These are phyloP conservation scores for Epicoccum sorghinum DNA, from an alignment of 2,329 filamentous ascomycete genomes.

Conservation along the genomic window DNA sequence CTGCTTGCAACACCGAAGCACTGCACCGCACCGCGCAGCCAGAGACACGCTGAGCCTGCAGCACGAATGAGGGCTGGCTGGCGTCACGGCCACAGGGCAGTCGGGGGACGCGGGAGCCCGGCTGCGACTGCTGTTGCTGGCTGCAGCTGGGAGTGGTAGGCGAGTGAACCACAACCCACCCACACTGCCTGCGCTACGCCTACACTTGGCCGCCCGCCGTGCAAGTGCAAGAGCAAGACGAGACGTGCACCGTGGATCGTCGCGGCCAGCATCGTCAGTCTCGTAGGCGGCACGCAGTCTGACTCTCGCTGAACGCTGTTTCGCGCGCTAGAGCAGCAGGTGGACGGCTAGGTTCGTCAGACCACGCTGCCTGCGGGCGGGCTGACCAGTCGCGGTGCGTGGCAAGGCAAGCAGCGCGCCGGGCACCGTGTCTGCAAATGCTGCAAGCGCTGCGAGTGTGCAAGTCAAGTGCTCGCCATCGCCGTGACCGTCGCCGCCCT, in stretches of 20 bases:
- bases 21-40: not conserved
- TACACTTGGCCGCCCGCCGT: too few relatives aligned
- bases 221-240: too few relatives aligned
- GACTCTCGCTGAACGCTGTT: conserved; percentile 12
- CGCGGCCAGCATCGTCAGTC: conserved; percentile 1
- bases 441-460: conserved; percentile 10
- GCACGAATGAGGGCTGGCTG: not conserved
- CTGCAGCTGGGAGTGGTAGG: not conserved
- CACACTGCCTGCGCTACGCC: too few relatives aligned
- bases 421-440: not conserved
- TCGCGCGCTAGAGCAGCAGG: conserved; percentile 10
- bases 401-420: not conserved
- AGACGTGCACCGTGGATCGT: conserved; percentile 7
- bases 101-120: not conserved
- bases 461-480: conserved; percentile 12
- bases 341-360: not conserved
- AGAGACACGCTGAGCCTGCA: not conserved
- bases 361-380: not conserved
- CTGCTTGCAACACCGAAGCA: not conserved
- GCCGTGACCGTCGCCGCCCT: conserved; percentile 8
- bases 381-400: not conserved
- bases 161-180: too few relatives aligned
- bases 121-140: conserved; percentile 7
- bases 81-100: too few relatives aligned
- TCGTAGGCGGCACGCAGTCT: conserved; percentile 12